Evolutionary conservation across 208 protist genomes (phyloP).

Genomic region (Phytomonas sp.): DNA sequence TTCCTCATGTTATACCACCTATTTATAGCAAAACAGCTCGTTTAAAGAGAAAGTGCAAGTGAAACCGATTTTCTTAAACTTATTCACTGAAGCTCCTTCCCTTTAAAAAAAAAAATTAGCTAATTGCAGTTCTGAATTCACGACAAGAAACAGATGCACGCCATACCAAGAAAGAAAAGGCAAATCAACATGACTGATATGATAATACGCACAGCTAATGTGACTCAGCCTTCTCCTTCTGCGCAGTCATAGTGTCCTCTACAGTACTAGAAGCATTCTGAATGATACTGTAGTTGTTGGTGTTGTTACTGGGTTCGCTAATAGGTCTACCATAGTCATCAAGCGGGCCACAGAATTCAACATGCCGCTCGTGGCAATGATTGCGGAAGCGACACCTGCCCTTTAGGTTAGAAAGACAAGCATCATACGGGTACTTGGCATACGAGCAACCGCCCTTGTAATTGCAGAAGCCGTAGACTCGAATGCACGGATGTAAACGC

Average conservation of each 20-base stretch:
- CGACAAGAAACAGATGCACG: neutral
- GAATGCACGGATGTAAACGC: slow-evolving; percentile 78
- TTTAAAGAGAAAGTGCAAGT: neutral
- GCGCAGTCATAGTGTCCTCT: slow-evolving; percentile 1
- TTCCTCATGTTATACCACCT: neutral
- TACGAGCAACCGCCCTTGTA: slow-evolving; percentile 82
- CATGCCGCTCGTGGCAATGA: slow-evolving; percentile 84
- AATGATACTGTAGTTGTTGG: slow-evolving; percentile 8
- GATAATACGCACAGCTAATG: slow-evolving; percentile 2
- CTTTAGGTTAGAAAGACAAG: slow-evolving; percentile 84
- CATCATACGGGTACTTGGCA: slow-evolving; percentile 83
- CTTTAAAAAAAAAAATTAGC: neutral
- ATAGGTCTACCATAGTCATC: slow-evolving; percentile 37
- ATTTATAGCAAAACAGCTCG: neutral
- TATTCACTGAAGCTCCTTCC: neutral
- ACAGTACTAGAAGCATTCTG: slow-evolving; percentile 14
- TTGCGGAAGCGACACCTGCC: slow-evolving; percentile 80
- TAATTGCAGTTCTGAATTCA: neutral
- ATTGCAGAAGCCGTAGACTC: slow-evolving; percentile 87
- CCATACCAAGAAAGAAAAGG: slow-evolving; percentile 1
- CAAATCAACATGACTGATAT: neutral
- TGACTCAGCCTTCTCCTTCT: slow-evolving; percentile 10
- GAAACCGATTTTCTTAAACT: neutral
- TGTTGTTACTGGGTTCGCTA: neutral
- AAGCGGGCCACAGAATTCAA: slow-evolving; percentile 68